Base-by-base conservation (phyloP, 2,329 filamentous ascomycete species). In the Calonectria honghensis region DNA sequence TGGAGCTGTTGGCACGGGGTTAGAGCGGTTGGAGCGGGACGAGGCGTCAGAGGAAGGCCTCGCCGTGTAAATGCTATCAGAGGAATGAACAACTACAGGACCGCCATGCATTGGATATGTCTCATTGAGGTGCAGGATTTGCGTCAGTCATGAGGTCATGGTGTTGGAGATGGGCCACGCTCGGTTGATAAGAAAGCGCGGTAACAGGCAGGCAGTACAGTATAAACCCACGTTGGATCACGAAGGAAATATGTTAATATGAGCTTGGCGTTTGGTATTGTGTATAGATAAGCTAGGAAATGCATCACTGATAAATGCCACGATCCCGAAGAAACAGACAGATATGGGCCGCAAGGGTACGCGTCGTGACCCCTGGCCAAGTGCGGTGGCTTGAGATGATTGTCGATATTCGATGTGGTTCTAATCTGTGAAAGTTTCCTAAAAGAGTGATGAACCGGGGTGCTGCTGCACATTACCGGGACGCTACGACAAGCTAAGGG, bases 11-110 rank as follows among this genome's bases (percentile, higher is more conserved):
- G 89, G 90, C 73, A 90, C 87, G 68, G 90, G 90, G 10, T 82
- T 92, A 73, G 91, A 92, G 82, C 87, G 86, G 75, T 81, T 91
- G 68, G 90, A 91, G 81, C 84, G 89, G 70, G 90, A 91, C 59
- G 89, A 91, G 80, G 89, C 86, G 41, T 83, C 86, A 32, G 89
- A 89, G 64, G 88, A 89, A 75, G 87, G 86, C 9, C 80, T 87
- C 68, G 79, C 78, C 48, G 85, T 88, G 63, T 87, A 79, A 84
- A 59, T 52, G 48, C n/a, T 20, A 24, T 9, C n/a, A 10, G 32
- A 35, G 6, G 45, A 48, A 48, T 48, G 45, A 61, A 24, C 14
- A n/a, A 37, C 57, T 39, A 20, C 35, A 39, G 57, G 57, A 61
- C 6, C 32, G 57, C 57, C n/a, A 18, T 27, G 52, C 29, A 20